Evolutionary conservation across 2,329 filamentous ascomycete species (phyloP).

Genomic region (Rhynchosporium secalis): DNA sequence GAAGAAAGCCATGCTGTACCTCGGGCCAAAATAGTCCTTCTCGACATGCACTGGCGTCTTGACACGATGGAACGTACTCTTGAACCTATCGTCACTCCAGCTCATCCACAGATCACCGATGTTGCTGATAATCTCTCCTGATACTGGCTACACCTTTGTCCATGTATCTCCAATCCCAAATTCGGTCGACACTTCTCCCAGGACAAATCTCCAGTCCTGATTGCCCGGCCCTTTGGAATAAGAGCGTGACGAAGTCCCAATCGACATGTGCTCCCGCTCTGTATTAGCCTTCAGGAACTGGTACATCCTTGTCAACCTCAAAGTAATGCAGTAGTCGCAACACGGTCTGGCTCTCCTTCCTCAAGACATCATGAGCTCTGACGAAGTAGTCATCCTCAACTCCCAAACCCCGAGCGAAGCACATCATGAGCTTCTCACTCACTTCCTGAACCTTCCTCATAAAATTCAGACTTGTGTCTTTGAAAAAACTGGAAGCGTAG

Average conservation of each 20-base stretch:
- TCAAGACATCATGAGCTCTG: constrained; percentile 50
- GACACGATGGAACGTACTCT: constrained; percentile 65
- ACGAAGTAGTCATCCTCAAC: constrained; percentile 56
- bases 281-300: constrained; percentile 49
- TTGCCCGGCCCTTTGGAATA: constrained; percentile 63
- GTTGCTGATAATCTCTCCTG: constrained; percentile 61
- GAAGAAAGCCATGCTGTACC: constrained; percentile 67
- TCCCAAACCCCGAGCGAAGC: constrained; percentile 54
- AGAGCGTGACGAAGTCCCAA: constrained; percentile 62
- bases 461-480: constrained; percentile 44
- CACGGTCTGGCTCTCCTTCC: constrained; percentile 53
- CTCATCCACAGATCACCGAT: constrained; percentile 67
- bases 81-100: constrained; percentile 68
- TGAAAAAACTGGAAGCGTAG: constrained; percentile 47
- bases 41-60: constrained; percentile 57
- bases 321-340: constrained; percentile 61
- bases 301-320: constrained; percentile 41
- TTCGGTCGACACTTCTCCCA: constrained; percentile 58
- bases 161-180: constrained; percentile 61
- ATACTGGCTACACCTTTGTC: constrained; percentile 60
- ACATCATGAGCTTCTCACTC: constrained; percentile 55
- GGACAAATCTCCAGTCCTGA: constrained; percentile 65
- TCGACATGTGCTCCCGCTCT: constrained; percentile 64
- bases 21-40: constrained; percentile 56
- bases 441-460: constrained; percentile 44